A percentile compares a stretch with the other conserved stretches of the same genome.
Conservation (phyloP, 2,329 filamentous ascomycete genomes). For the Sporothrix schenckii region DNA sequence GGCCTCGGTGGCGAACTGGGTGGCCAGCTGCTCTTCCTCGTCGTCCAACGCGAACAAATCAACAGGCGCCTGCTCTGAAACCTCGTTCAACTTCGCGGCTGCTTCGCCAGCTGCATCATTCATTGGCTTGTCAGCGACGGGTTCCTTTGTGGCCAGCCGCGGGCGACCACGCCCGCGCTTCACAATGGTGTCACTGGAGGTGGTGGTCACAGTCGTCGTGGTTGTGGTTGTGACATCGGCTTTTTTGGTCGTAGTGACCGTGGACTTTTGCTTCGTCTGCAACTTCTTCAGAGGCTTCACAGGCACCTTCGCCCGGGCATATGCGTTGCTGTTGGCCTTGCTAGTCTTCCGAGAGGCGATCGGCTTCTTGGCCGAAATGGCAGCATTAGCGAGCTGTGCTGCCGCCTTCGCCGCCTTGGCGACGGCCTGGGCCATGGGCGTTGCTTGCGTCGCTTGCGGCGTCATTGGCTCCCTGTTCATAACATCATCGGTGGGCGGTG, state of each 20-base stretch:
- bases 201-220: background rate
- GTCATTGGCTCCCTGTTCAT: background rate
- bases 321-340: background rate
- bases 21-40: constrained; percentile 28
- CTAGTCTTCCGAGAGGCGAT: background rate
- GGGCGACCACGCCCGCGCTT: constrained; percentile 4
- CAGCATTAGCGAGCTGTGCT: constrained; percentile 17
- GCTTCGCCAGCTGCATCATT: background rate
- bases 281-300: background rate
- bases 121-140: background rate
- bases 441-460: constrained; percentile 24
- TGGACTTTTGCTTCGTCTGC: background rate
- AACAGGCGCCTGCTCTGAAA: background rate
- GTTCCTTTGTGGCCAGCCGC: background rate
- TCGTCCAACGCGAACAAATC: background rate
- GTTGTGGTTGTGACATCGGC: background rate
- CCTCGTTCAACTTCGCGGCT: background rate
- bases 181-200: background rate
- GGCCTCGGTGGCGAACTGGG: constrained; percentile 23
- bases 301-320: background rate
- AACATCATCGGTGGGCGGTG: background rate
- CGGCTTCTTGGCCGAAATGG: constrained; percentile 13
- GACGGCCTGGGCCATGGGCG: constrained; percentile 31
- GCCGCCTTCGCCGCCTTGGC: constrained; percentile 22
- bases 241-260: background rate